Percentiles rank a stretch among this genome's conserved stretches.
Evolutionary conservation across 2,329 filamentous ascomycete genomes (phyloP).

Genomic region (Sporothrix inflata): DNA sequence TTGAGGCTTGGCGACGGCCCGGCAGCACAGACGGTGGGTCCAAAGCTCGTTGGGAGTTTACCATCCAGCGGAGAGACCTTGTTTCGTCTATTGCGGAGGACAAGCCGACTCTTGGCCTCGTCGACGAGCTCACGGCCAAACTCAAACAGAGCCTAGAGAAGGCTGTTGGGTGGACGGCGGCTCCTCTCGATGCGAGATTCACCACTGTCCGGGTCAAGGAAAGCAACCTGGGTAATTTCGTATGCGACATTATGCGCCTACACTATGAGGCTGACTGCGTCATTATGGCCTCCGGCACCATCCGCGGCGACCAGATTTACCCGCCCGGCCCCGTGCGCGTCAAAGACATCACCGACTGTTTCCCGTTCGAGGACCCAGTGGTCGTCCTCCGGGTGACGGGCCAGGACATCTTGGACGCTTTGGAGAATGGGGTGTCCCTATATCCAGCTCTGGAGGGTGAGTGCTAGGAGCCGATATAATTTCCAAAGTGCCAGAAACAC

Average conservation of each 20-base stretch:
- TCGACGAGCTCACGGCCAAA: slow-evolving; percentile 70
- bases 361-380: slow-evolving; percentile 89
- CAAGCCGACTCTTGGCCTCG: slow-evolving; percentile 60
- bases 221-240: slow-evolving; percentile 87
- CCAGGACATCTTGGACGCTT: slow-evolving; percentile 71
- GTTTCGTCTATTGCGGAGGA: slow-evolving; percentile 70
- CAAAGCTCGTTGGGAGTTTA: slow-evolving; percentile 64
- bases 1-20: slow-evolving; percentile 70
- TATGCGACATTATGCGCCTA: slow-evolving; percentile 86
- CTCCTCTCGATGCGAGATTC: slow-evolving; percentile 83
- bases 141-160: slow-evolving; percentile 79
- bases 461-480: not conserved
- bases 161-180: slow-evolving; percentile 79
- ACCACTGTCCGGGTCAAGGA: slow-evolving; percentile 76
- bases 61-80: slow-evolving; percentile 75
- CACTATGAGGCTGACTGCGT: slow-evolving; percentile 81
- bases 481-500: not conserved
- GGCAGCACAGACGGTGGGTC: slow-evolving; percentile 36
- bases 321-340: slow-evolving; percentile 76
- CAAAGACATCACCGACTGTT: slow-evolving; percentile 85
- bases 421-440: slow-evolving; percentile 81
- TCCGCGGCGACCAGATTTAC: slow-evolving; percentile 87
- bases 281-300: slow-evolving; percentile 83
- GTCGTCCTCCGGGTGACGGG: slow-evolving; percentile 76
- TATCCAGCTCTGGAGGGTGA: slow-evolving; percentile 80